A percentile compares a stretch with the other conserved stretches of the same genome.
phyloP scores from a whole-genome alignment of 768 basidiomycete genomes.

The Peribolospora kevripleyi region DNA sequence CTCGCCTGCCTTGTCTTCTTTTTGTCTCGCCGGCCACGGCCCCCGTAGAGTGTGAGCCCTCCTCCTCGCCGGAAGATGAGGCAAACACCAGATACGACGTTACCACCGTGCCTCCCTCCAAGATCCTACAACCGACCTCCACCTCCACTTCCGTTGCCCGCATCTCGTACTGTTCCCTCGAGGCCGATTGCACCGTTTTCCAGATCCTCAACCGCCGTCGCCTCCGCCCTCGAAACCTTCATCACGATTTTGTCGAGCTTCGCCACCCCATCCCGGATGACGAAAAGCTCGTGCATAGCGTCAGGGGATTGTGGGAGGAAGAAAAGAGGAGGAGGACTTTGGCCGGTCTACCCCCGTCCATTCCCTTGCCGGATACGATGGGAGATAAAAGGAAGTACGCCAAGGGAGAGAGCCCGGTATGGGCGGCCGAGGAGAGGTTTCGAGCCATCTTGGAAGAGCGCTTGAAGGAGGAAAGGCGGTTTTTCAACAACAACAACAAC shows the following conservation, averaged over 20 bases:
- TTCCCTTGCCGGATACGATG: neutral
- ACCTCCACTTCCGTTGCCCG: constrained; percentile 4
- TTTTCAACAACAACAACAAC: constrained; percentile 3
- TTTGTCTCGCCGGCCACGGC: neutral
- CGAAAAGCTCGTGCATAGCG: constrained; percentile 60
- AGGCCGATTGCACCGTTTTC: constrained; percentile 57
- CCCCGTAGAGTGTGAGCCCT: neutral
- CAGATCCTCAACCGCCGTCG: constrained; percentile 64
- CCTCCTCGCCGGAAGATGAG: neutral
- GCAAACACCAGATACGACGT: too few species aligned
- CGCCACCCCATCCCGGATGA: constrained; percentile 25
- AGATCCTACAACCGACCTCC: neutral
- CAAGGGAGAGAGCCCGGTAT: constrained; percentile 34
- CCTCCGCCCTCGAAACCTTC: constrained; percentile 39
- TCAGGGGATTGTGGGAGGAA: constrained; percentile 90
- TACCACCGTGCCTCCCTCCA: too few species aligned
- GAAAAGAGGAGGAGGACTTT: constrained; percentile 50
- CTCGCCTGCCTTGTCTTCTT: neutral
- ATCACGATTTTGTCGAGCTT: constrained; percentile 37
- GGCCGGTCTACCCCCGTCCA: constrained; percentile 42
- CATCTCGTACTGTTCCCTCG: constrained; percentile 28
- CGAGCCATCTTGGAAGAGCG: constrained; percentile 45
- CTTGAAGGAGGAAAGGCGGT: constrained; percentile 29
- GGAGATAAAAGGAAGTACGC: constrained; percentile 18
- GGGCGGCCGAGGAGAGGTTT: constrained; percentile 48